A percentile compares a stretch with the other conserved stretches of the same genome.
Evolutionary conservation across 352 stramenopile species (phyloP).

Genomic region (Phytopythium vexans): DNA sequence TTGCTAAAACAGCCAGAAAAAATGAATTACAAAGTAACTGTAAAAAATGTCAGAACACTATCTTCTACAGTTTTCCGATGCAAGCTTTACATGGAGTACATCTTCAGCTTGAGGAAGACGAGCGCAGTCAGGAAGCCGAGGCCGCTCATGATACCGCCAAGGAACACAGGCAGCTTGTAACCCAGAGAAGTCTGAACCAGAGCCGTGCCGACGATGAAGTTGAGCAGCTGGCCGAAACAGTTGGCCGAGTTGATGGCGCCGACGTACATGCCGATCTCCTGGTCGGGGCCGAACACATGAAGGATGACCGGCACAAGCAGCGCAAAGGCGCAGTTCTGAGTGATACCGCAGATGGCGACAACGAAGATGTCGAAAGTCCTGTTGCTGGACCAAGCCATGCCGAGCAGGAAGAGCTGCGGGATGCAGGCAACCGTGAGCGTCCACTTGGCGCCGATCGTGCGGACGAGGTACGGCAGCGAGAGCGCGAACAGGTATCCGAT

Average conservation of each 20-base stretch:
- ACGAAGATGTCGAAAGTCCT: slow-evolving; percentile 16
- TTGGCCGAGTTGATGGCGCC: slow-evolving; percentile 41
- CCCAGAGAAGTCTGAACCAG: slow-evolving; percentile 32
- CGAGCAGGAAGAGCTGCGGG: slow-evolving; percentile 28
- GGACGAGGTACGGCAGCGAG: slow-evolving; percentile 27
- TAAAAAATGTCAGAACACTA: no score
- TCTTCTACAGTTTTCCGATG: no score
- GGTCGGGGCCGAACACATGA: slow-evolving; percentile 24
- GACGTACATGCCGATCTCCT: slow-evolving; percentile 32
- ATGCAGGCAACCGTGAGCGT: slow-evolving; percentile 14
- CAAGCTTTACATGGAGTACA: slow-evolving; percentile 32
- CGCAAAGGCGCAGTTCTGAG: slow-evolving; percentile 27
- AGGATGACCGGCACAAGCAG: slow-evolving; percentile 21
- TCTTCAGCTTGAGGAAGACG: slow-evolving; percentile 33
- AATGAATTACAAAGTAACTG: no score
- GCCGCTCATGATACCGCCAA: slow-evolving; percentile 31
- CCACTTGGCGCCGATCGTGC: slow-evolving; percentile 22
- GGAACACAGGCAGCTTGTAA: slow-evolving; percentile 33
- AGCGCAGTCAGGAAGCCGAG: slow-evolving; percentile 25
- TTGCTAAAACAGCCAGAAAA: no score
- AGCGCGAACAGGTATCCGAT: slow-evolving; percentile 27
- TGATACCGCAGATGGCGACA: slow-evolving; percentile 19
- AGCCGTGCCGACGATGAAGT: slow-evolving; percentile 27
- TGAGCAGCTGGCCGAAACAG: slow-evolving; percentile 38
- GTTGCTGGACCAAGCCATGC: slow-evolving; percentile 20